These are phyloP conservation scores for Chaetomium globosum DNA, from an alignment of 2,329 filamentous ascomycete genomes.

Conservation along the genomic window DNA sequence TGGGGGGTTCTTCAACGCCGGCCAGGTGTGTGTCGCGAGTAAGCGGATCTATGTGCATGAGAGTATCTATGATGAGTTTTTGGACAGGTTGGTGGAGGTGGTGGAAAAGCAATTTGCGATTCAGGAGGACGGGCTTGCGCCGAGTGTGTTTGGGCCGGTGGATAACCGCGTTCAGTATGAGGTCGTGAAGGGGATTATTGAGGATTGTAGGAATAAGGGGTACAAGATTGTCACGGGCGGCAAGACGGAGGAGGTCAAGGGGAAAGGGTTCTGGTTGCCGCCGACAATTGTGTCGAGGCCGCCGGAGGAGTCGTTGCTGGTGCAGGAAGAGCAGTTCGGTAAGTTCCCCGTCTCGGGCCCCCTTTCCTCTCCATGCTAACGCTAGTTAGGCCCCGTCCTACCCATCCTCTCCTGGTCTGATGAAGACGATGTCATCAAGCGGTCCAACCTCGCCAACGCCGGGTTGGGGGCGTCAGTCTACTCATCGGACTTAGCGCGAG, in stretches of 20 bases:
- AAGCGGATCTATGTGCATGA: slow-evolving; percentile 66
- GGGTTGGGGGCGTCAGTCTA: slow-evolving; percentile 63
- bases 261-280: slow-evolving; percentile 57
- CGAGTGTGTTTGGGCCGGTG: slow-evolving; percentile 58
- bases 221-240: slow-evolving; percentile 57
- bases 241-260: slow-evolving; percentile 37
- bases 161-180: slow-evolving; percentile 69
- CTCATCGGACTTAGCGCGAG: slow-evolving; percentile 54
- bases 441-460: slow-evolving; percentile 56
- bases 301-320: slow-evolving; percentile 57
- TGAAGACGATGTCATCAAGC: slow-evolving; percentile 61
- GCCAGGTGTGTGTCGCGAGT: slow-evolving; percentile 58
- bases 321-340: slow-evolving; percentile 64
- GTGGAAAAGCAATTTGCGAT: slow-evolving; percentile 50
- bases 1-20: slow-evolving; percentile 55
- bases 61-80: slow-evolving; percentile 59
- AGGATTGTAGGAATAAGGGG: slow-evolving; percentile 57
- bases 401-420: slow-evolving; percentile 63
- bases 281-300: slow-evolving; percentile 63
- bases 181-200: slow-evolving; percentile 58
- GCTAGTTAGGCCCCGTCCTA: slow-evolving; percentile 59
- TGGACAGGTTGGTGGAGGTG: slow-evolving; percentile 46
- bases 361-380: neutral
- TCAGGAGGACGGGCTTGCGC: slow-evolving; percentile 38
- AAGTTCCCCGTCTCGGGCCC: slow-evolving; percentile 31